Base-by-base conservation (phyloP, 2,329 filamentous ascomycete species). In the Neoascochyta sp. region DNA sequence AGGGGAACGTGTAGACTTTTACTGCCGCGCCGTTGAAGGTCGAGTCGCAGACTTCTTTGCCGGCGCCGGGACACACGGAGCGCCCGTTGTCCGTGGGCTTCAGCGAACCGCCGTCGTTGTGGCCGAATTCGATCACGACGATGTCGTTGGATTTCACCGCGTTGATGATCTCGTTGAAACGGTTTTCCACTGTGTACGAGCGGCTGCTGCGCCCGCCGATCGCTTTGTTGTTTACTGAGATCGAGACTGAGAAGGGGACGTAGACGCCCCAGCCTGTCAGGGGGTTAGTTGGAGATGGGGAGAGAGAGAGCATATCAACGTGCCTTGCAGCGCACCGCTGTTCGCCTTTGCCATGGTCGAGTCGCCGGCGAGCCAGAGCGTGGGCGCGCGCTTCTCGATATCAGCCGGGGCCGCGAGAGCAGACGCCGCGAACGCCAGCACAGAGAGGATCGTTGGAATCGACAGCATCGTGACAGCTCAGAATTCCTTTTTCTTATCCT, bases 61-160 rank as follows among this genome's bases (percentile, higher is more conserved):
- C 75, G 0, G 67, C 62, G 3, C 76, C 76, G 2, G 63, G 53
- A 35, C 80, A 84, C 44, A 75, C 78, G 2, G 72, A 74, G 9
- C 79, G 71, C 1, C 74, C 74, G 45, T 83, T 82, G 55, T 84
- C 80, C 2, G 52, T 60, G 1, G 56, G 58, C 3, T 54, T 61
- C 2, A 78, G 63, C 0, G 71, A 71, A 2, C 80, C 78, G 13
- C 79, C 81, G 44, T 85, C 81, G 47, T 86, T 86, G 65, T 85
- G 81, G 0, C 81, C 81, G 47, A 85, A 83, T 47, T 84, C 80
- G 30, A 85, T 82, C 30, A 84, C 67, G 1, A 83, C 79, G 57
- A 76, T 80, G 57, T 85, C 81, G 17, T 76, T 78, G 1, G 66
- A 33, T 50, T 72, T 44, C 14, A 83, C 65, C 2, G 66, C 49